These are phyloP conservation scores for Erigeron philadelphicus DNA, from an alignment of 140 eudicot genomes.

Conservation along the genomic window DNA sequence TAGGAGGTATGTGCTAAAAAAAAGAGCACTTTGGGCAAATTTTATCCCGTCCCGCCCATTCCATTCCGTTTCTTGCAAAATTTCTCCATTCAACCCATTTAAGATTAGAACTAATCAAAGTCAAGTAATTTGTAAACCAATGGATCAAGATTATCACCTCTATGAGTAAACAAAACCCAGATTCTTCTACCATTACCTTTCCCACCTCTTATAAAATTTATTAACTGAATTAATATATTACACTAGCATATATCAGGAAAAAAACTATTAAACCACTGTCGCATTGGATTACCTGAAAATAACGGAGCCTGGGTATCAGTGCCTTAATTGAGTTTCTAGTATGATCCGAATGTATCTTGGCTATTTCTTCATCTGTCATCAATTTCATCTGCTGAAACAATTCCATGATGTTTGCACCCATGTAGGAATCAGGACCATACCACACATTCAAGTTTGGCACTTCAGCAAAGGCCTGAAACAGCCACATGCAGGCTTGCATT, in stretches of 20 bases:
- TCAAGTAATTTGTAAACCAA: too few relatives aligned
- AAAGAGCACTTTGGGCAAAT: not conserved
- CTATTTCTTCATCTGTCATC: conserved; percentile 93
- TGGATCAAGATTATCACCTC: not conserved
- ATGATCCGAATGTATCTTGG: conserved; percentile 72
- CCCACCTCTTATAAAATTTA: too few relatives aligned
- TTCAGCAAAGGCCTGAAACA: conserved; percentile 77
- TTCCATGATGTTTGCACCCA: conserved; percentile 98
- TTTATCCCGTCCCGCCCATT: not conserved
- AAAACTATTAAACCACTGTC: not conserved
- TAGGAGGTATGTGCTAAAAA: too few relatives aligned
- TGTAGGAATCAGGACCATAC: conserved; percentile 97
- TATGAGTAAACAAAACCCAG: too few relatives aligned
- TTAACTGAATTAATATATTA: too few relatives aligned
- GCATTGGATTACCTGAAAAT: conserved; percentile 54
- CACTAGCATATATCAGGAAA: too few relatives aligned
- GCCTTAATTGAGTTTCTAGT: conserved; percentile 55
- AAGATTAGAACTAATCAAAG: too few relatives aligned
- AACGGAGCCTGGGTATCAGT: conserved; percentile 73
- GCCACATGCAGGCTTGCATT: not conserved
- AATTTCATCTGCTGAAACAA: conserved; percentile 73
- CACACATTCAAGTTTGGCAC: conserved; percentile 67
- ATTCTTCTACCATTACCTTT: too few relatives aligned
- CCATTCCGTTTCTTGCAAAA: too few relatives aligned
- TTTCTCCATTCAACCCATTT: too few relatives aligned